A percentile compares a stretch with the other conserved stretches of the same genome.
These are phyloP conservation scores for Vitis riparia DNA, from an alignment of 164 flowering plant genomes.

Conservation along the genomic window DNA sequence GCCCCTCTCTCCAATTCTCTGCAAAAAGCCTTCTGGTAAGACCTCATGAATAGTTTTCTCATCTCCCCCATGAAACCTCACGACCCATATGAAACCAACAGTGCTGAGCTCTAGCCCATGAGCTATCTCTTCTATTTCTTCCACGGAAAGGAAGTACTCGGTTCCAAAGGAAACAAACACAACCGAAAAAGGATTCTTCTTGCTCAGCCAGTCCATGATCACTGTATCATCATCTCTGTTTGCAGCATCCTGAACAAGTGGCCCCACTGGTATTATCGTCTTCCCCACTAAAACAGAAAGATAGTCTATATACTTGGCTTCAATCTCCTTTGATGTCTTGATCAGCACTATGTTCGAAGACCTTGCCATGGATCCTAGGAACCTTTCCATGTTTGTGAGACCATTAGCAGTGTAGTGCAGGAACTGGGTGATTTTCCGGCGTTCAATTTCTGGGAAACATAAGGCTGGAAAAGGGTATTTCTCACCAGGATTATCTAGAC, in stretches of 20 bases:
- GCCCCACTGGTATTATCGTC: constrained; percentile 32
- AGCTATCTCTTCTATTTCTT: constrained; percentile 35
- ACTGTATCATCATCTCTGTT: not conserved
- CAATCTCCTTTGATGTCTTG: constrained; percentile 32
- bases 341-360: constrained; percentile 22
- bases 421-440: not conserved
- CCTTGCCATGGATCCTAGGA: constrained; percentile 4
- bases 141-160: constrained; percentile 34
- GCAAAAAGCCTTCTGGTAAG: constrained; percentile 29
- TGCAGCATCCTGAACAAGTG: constrained; percentile 24
- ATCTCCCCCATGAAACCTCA: constrained; percentile 26
- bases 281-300: constrained; percentile 12
- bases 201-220: constrained; percentile 30
- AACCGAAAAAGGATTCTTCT: constrained; percentile 16
- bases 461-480: constrained; percentile 22
- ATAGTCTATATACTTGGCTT: constrained; percentile 32
- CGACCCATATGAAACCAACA: constrained; percentile 35
- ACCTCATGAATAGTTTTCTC: constrained; percentile 12
- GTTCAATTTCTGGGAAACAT: constrained; percentile 13
- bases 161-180: constrained; percentile 45
- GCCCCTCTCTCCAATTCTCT: constrained; percentile 27
- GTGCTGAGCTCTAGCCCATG: constrained; percentile 32
- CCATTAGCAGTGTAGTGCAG: not conserved
- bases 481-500: not conserved
- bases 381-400: not conserved